Conservation (phyloP, 1,284 basidiomycete species). For the Polyporus tsugae region DNA sequence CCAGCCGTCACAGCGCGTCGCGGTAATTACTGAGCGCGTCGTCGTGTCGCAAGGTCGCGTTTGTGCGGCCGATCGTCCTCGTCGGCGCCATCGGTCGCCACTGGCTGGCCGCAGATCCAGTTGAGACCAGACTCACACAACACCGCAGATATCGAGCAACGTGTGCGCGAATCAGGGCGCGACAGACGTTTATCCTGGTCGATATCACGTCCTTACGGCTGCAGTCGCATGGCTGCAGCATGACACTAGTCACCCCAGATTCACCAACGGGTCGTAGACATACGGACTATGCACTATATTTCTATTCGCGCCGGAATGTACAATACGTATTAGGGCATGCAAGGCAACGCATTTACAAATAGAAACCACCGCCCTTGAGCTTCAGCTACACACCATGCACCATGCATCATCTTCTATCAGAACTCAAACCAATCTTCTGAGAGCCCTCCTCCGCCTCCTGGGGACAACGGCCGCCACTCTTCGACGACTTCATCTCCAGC, state of each 20-base stretch:
- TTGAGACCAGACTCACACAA: neutral
- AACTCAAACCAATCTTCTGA: constrained; percentile 42
- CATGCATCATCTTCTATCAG: constrained; percentile 15
- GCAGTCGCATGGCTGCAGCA: neutral
- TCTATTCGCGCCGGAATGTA: constrained; percentile 4
- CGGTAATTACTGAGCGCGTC: constrained; percentile 22
- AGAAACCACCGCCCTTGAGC: neutral
- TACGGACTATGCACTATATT: neutral
- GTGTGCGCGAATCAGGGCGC: constrained; percentile 4
- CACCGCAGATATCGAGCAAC: neutral
- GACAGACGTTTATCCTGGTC: constrained; percentile 1
- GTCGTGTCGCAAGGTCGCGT: constrained; percentile 11
- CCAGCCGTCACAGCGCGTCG: constrained; percentile 19
- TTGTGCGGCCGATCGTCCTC: constrained; percentile 2
- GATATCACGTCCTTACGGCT: neutral
- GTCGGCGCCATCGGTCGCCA: neutral
- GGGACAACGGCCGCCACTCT: constrained; percentile 49
- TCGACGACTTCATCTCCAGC: constrained; percentile 41
- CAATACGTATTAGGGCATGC: constrained; percentile 21
- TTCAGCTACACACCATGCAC: neutral
- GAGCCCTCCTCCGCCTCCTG: constrained; percentile 37
- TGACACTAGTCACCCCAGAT: neutral
- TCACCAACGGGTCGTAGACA: neutral
- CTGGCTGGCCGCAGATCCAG: constrained; percentile 4
- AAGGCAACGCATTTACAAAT: constrained; percentile 10